Conservation (phyloP, 75 land plant genomes). For the Cryptomeria japonica region DNA sequence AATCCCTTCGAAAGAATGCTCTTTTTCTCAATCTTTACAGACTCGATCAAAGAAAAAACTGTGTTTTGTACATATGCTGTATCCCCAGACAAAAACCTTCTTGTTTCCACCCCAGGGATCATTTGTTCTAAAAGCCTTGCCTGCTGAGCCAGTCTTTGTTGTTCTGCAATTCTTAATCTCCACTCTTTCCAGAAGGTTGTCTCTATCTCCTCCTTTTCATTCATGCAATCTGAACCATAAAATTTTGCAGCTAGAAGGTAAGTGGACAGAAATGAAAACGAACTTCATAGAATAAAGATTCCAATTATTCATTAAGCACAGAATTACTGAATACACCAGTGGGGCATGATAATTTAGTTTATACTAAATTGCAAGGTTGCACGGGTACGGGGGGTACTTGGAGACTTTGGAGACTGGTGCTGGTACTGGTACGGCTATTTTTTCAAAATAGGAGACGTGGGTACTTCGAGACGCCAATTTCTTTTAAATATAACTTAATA, state of each 20-base stretch:
- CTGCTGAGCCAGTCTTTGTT: conserved; percentile 52
- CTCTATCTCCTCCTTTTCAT: conserved; percentile 38
- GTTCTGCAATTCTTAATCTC: conserved; percentile 63
- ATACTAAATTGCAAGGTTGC: conserved; percentile 2
- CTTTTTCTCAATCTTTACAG: conserved; percentile 62
- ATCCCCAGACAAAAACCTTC: conserved; percentile 73
- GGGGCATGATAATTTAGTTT: background rate
- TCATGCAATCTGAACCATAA: conserved; percentile 31
- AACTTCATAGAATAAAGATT: background rate
- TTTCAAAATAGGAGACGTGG: no score
- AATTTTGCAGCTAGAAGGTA: background rate
- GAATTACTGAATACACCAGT: background rate
- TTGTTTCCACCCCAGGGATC: conserved; percentile 72
- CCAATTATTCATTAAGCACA: background rate
- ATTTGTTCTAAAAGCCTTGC: conserved; percentile 63
- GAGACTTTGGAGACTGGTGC: no score
- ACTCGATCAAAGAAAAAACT: conserved; percentile 54
- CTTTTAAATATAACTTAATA: no score
- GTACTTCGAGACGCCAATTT: no score
- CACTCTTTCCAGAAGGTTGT: conserved; percentile 75
- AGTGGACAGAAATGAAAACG: background rate
- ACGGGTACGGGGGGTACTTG: no score
- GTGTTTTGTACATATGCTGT: conserved; percentile 43
- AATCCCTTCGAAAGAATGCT: conserved; percentile 48
- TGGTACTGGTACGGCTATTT: no score